Evolutionary conservation across 805 yeast species (phyloP), one percentile per base, ranked within the genome.

Genomic region (Wickerhamia fluorescens): DNA sequence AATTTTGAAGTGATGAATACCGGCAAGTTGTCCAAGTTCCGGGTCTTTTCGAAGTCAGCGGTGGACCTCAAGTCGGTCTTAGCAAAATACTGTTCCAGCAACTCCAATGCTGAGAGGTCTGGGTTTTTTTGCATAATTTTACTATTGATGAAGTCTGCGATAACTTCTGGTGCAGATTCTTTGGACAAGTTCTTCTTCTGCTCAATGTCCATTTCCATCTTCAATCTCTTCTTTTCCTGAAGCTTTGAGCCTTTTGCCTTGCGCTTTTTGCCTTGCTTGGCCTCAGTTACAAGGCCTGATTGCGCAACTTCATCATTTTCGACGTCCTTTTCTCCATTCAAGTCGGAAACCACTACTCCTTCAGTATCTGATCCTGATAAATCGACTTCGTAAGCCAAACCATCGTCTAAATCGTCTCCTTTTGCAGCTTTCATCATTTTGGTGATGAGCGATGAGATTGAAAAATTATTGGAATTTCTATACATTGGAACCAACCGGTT

Each of bases 341-440:
- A 8, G 42, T 9, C 25, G 58, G 8, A 52, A 51, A 13, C 35
- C 3, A 30, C 33, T 14, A 31, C 35, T 8, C 20, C 32, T 9
- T 35, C 43, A 19, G 27, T 30, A 17, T 31, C 45, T 7, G 37
- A 30, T 11, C 40, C 43, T n/a, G 55, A 48, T 16, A 56, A 42
- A 22, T 68, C 72, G 14, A 71, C 61, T 4, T 63, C 68, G 46
- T 81, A 82, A 3, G 67, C 80, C 28, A 85, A 58, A 3, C 86
- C 89, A 48, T 84, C 94, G 29, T 83, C 88, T 34, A 85, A 61
- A 36, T 80, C 94, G 52, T 86, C 95, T 10, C 69, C 81, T 20
- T 26, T 27, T 15, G 14, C 28, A 13, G n/a, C n/a, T n/a, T n/a
- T n/a, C n/a, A 22, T 31, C 25, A 27, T 31, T n/a, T 17, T 24